Evolutionary conservation across 169 alveolate species (phyloP).

Genomic region (Theileria annulata): DNA sequence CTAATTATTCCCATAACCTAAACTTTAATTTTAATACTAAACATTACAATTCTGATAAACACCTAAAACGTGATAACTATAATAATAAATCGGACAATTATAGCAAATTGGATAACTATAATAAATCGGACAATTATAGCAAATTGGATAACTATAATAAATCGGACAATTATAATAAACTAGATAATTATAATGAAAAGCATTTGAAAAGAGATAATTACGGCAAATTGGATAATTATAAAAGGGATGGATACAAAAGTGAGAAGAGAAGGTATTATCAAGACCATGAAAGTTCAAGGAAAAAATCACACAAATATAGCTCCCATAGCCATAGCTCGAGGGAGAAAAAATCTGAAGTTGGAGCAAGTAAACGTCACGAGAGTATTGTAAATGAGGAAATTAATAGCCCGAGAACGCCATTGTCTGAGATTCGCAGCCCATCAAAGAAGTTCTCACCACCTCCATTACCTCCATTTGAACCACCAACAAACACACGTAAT

Average conservation of each 20-base stretch:
- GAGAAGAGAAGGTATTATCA: neutral
- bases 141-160: neutral
- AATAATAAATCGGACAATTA: no score
- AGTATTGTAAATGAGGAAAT: neutral
- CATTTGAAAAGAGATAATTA: no score
- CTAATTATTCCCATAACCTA: neutral
- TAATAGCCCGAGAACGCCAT: constrained; percentile 52
- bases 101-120: no score
- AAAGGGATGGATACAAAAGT: neutral
- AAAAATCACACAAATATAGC: neutral
- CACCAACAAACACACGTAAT: neutral
- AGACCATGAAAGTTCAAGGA: neutral
- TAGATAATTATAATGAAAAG: no score
- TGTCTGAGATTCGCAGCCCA: constrained; percentile 43
- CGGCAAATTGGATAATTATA: neutral
- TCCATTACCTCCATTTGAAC: constrained; percentile 54
- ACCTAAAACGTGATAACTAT: neutral
- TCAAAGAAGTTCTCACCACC: constrained; percentile 49
- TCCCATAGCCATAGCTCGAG: neutral
- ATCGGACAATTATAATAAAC: no score
- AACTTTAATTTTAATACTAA: neutral
- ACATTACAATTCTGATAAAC: constrained; percentile 1
- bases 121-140: no score
- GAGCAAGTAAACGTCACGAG: no score
- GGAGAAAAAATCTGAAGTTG: neutral